A percentile compares a stretch with the other conserved stretches of the same genome.
Conservation (phyloP, 2,329 filamentous ascomycete genomes). For the Pyricularia sp. region DNA sequence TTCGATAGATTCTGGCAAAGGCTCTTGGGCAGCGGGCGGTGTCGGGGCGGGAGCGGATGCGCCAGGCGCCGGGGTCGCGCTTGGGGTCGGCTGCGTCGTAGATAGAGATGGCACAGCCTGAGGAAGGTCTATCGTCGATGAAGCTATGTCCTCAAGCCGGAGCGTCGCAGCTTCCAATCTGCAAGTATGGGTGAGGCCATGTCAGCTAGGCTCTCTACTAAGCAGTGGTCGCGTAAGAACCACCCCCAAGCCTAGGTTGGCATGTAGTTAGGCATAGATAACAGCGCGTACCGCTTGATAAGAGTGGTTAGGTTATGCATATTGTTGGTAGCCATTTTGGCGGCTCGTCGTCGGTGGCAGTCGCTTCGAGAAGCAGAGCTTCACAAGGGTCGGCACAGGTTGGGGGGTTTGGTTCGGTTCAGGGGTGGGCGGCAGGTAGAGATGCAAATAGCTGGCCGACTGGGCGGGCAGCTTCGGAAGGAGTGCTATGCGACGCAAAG, state of each 20-base stretch:
- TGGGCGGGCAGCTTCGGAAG: not conserved
- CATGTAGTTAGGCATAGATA: not conserved
- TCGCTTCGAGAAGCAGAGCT: not conserved
- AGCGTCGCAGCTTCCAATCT: constrained; percentile 97
- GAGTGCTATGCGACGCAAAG: not conserved
- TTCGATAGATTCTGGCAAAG: constrained; percentile 67
- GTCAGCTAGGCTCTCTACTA: constrained; percentile 32
- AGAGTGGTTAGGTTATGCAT: constrained; percentile 97
- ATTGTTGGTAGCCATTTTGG: constrained; percentile 63
- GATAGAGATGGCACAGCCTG: constrained; percentile 38
- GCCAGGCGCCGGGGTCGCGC: constrained; percentile 21
- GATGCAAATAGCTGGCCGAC: not conserved
- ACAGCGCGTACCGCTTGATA: constrained; percentile 77
- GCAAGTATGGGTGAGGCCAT: constrained; percentile 18
- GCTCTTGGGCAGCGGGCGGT: constrained; percentile 35
- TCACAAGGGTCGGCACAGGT: not conserved
- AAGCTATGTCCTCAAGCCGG: constrained; percentile 90
- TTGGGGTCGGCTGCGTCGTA: constrained; percentile 25
- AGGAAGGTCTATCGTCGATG: constrained; percentile 55
- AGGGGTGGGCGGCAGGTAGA: not conserved
- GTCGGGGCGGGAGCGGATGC: constrained; percentile 33
- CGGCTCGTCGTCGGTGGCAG: constrained; percentile 5
- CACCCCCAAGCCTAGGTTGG: not conserved
- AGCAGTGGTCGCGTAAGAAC: not conserved
- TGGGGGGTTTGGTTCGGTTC: not conserved